Evolutionary conservation across 306 rosid species (phyloP), one percentile per base, ranked within the genome.

Genomic region (Vachellia collinsii): DNA sequence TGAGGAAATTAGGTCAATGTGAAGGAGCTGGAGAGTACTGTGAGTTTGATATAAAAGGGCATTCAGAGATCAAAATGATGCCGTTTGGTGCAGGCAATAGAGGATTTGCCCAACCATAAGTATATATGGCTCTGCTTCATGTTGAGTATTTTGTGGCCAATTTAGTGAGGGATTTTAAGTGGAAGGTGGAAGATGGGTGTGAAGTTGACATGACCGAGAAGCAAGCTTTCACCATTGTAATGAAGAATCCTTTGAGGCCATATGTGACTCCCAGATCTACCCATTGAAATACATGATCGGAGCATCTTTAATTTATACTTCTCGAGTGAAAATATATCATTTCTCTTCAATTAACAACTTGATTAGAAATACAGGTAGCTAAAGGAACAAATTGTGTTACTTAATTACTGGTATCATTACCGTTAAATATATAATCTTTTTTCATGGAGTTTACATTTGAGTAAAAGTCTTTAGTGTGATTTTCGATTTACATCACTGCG

Each of bases 201-300:
- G 90, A 85, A 9, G 87, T 89, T 72, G 92, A 89, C 25, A 17
- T 89, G 87, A 84, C 69, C 36, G 90, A 85, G 73, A 87, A 80
- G 56, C 79, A 87, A 10, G 79, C 71, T 1, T 89, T 89, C 56
- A 89, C 92, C 34, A 47, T 87, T 75, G 90, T 78, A 1, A 86
- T 89, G 92, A 85, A 89, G 63, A 86, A 84, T 47, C 88, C 92
- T n/a, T 46, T 89, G 59, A 79, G n/a, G 14, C 90, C 34, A 43
- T 70, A 80, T 13, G 81, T 71, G 23, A 54, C 84, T 74, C 84
- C 59, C 29, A 84, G 87, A 74, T 42, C 44, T 6, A 73, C 11
- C 48, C 29, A 70, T 77, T 80, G 47, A 81, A 47, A 44, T 5
- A 19, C 34, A 0, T 34, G 3, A 3, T 29, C 7, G 76, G 8